These are phyloP conservation scores for Pyricularia pennisetigena DNA, from an alignment of 2,329 filamentous ascomycete genomes.

Conservation along the genomic window DNA sequence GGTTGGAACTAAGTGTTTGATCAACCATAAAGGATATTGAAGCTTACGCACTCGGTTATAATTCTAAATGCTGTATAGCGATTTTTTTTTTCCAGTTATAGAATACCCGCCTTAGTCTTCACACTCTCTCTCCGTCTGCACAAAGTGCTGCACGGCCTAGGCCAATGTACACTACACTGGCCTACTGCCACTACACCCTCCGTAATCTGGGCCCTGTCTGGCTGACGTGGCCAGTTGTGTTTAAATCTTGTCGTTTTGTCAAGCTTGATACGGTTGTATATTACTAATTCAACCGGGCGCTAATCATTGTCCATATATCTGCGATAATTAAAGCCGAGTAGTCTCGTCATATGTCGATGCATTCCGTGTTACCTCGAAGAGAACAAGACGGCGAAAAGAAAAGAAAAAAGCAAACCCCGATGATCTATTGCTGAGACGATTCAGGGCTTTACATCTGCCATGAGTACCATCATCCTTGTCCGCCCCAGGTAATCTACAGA, in stretches of 20 bases:
- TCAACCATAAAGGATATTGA: neutral
- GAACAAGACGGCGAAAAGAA: too few species aligned
- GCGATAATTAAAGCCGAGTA: neutral
- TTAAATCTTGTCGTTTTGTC: neutral
- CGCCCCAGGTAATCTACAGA: neutral
- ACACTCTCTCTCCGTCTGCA: neutral
- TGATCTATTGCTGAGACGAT: neutral
- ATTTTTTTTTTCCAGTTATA: too few species aligned
- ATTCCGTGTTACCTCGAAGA: neutral
- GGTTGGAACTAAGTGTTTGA: neutral
- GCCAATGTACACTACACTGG: neutral
- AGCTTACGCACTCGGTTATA: neutral
- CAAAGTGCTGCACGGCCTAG: neutral
- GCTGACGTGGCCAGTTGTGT: neutral
- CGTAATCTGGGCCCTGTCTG: neutral
- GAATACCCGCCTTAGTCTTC: neutral
- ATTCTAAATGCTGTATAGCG: too few species aligned
- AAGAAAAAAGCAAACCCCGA: neutral
- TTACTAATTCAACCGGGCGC: too few species aligned
- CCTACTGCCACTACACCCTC: neutral
- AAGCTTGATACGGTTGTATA: neutral
- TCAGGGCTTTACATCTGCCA: neutral
- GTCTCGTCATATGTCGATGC: neutral
- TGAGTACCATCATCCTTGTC: neutral
- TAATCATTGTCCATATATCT: too few species aligned